Evolutionary conservation across 2,329 filamentous ascomycete genomes (phyloP), one percentile per base, ranked within the genome.

Genomic region (Trichoderma sp.): DNA sequence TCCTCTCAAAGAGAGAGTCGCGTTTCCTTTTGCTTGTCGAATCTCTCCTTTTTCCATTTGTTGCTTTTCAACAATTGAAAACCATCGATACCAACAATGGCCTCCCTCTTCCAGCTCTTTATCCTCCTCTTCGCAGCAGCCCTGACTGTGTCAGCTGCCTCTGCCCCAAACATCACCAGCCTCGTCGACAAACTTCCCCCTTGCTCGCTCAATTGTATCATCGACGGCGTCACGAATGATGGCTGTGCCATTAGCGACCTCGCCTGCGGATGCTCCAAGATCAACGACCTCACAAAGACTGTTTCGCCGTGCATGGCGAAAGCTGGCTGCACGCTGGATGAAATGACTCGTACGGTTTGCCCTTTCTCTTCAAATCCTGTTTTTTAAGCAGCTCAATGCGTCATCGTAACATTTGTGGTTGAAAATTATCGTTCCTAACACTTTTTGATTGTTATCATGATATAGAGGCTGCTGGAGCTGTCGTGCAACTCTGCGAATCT

Each of bases 191-290:
- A 72, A 65, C 77, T 83, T 13, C 82, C 82, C 24, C 52, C 72
- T 6, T 84, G 82, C 73, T 79, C 82, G 14, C 72, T 77, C 71
- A 58, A 72, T 4, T 84, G 82, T 72, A 75, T 83, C 69, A 71
- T 75, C 47, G 64, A 72, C 7, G 78, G 75, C 13, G 76, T 78
- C 24, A 71, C 71, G 21, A 49, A 73, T 55, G 74, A 80, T 47
- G 77, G 77, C 69, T 84, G 82, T 75, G 68, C 57, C 2, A 29
- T 75, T 61, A 70, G 70, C 66, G 80, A 84, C 72, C 72, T 77
- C 55, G 71, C 65, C 16, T 84, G 82, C 75, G 78, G 79, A 69
- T 84, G 82, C 74, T 56, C 58, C 60, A 78, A 81, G 49, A 69
- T 79, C 21, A 73, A 77, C 43, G 73, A 74, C 52, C 77, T 84